Base-by-base conservation (phyloP, 1,284 basidiomycete species). In the Moesziomyces sp. region DNA sequence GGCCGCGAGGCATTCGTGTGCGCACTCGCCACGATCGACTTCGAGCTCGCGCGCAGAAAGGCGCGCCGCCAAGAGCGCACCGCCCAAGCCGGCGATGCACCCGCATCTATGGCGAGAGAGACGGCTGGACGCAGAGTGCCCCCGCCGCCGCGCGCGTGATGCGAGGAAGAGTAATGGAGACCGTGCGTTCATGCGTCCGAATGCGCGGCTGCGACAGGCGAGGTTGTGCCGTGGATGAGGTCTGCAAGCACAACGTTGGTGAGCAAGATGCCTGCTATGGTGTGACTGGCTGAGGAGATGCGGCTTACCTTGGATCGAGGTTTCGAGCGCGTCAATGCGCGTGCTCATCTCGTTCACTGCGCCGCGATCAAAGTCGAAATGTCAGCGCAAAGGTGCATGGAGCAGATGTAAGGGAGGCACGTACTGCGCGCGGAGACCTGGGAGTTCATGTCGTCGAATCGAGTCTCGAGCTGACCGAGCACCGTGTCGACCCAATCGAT, bases 311-410 rank as follows among this genome's bases (percentile, higher is more conserved):
- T 82, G 79, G 54, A 83, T 83, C 14, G 76, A 79, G 43, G 23
- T 61, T 47, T 83, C 82, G 13, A 83, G 53, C 16, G 80, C 78
- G 46, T 83, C 82, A 56, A 83, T 81, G 23, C 82, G 65, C 13
- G 53, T 70, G 28, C 79, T 77, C 82, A 83, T 83, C 34, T 82
- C 82, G 58, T 73, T 78, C 80, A 83, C 81, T 83, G 68, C 46
- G 38, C 16, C 24, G 21, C 13, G 19, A 11, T 21, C 21, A 43
- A 18, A 28, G 10, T 18, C 30, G 14, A 55, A 26, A 18, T 6
- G 21, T 30, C n/a, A 35, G 38, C 16, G 18, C 13, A 3, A 14
- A 16, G 16, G 3, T 13, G 16, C 38, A 40, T 40, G 2, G 44
- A 5, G 21, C 7, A 19, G 4, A 10, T 46, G 16, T 34, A 9